Conservation (phyloP, 1,284 basidiomycete genomes). For the Laetiporus sulphureus region DNA sequence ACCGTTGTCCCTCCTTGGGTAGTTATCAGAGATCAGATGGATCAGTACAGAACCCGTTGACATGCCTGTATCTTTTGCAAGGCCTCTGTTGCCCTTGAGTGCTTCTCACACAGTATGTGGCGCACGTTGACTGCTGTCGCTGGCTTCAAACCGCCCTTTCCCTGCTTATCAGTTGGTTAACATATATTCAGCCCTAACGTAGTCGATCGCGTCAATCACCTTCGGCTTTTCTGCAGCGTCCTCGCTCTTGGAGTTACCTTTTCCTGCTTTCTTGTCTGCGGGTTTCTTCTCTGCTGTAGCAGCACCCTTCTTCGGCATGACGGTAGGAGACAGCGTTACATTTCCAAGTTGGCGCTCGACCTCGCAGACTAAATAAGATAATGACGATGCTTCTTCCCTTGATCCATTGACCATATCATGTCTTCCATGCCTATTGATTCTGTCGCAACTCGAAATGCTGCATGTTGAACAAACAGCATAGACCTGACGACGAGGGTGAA, state of each 20-base stretch:
- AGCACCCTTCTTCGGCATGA: slow-evolving; percentile 48
- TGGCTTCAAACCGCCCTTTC: slow-evolving; percentile 54
- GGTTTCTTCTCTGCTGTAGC: slow-evolving; percentile 27
- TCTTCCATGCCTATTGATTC: too few relatives aligned
- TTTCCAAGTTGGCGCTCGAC: too few relatives aligned
- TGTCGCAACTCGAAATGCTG: too few relatives aligned
- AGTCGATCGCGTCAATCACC: not conserved
- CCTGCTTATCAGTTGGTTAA: slow-evolving; percentile 24
- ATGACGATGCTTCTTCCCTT: too few relatives aligned
- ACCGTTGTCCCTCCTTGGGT: slow-evolving; percentile 69
- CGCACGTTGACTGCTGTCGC: slow-evolving; percentile 79
- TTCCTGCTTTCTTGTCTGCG: slow-evolving; percentile 33
- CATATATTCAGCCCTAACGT: not conserved
- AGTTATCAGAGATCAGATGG: too few relatives aligned
- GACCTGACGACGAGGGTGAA: too few relatives aligned
- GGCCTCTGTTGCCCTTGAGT: slow-evolving; percentile 70
- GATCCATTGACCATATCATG: too few relatives aligned
- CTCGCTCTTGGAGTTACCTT: slow-evolving; percentile 26
- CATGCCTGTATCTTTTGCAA: slow-evolving; percentile 68
- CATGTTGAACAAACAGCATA: too few relatives aligned
- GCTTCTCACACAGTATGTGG: slow-evolving; percentile 84
- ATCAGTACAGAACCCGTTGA: too few relatives aligned
- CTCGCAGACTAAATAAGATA: too few relatives aligned
- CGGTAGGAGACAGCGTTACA: too few relatives aligned
- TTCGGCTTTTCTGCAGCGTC: slow-evolving; percentile 29